Evolutionary conservation across 2,329 filamentous ascomycete species (phyloP).

Genomic region (Colletotrichum tropicicola): DNA sequence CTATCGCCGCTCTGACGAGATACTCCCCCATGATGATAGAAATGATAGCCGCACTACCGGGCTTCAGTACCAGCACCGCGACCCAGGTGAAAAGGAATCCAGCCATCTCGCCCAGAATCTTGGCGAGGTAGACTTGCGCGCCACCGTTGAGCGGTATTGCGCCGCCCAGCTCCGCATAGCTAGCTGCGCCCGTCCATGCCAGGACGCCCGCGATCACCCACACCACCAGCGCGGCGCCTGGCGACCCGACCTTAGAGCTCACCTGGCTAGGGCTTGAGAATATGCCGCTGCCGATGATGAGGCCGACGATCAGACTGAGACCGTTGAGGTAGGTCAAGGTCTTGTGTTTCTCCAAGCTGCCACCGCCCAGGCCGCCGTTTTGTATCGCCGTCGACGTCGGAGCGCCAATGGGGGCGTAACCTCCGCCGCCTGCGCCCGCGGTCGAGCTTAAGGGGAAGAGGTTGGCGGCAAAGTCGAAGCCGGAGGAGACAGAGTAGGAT

Average conservation of each 20-base stretch:
- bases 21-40: constrained; percentile 99
- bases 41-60: constrained; percentile 92
- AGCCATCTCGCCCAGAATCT: constrained; percentile 93
- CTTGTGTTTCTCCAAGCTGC: constrained; percentile 93
- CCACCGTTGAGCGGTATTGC: constrained; percentile 96
- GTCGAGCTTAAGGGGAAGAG: constrained; percentile 93
- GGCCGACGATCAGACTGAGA: constrained; percentile 85
- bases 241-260: constrained; percentile 89
- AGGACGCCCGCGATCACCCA: constrained; percentile 92
- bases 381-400: constrained; percentile 52
- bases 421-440: constrained; percentile 68
- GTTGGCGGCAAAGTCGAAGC: constrained; percentile 94
- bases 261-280: constrained; percentile 96
- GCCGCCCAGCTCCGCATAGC: constrained; percentile 94
- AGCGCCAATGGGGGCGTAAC: constrained; percentile 88
- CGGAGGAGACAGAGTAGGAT: constrained; percentile 89
- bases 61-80: constrained; percentile 92
- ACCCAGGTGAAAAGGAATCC: constrained; percentile 98
- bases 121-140: constrained; percentile 91
- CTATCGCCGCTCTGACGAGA: constrained; percentile 85
- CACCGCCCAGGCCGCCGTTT: constrained; percentile 71
- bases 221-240: constrained; percentile 88
- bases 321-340: constrained; percentile 95
- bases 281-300: constrained; percentile 96
- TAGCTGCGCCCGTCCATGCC: constrained; percentile 95